Conservation (phyloP, 225 moss, liverwort and hornwort species). For the Asterella californica region DNA sequence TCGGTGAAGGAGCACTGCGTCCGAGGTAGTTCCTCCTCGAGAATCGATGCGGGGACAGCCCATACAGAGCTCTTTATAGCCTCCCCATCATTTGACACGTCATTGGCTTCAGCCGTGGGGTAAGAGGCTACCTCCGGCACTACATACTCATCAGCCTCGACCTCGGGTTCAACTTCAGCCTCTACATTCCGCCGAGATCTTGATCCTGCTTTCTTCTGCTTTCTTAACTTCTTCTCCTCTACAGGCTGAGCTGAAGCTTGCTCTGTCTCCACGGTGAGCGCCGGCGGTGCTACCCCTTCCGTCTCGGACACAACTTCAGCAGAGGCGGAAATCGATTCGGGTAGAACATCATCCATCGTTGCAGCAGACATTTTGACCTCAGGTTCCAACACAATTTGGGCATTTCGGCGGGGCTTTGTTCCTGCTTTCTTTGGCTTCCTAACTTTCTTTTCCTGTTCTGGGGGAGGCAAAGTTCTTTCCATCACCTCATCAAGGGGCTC, state of each 20-base stretch:
- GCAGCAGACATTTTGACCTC: neutral
- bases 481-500: neutral
- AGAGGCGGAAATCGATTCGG: neutral
- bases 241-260: neutral
- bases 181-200: conserved; percentile 6
- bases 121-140: neutral
- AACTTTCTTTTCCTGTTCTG: neutral
- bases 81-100: neutral
- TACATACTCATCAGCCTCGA: neutral
- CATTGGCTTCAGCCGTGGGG: neutral
- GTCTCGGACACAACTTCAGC: neutral
- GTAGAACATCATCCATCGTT: neutral
- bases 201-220: neutral
- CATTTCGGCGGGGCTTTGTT: neutral
- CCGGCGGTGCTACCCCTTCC: neutral
- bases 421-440: neutral
- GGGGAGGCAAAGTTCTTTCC: neutral
- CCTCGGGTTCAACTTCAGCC: neutral
- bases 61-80: neutral
- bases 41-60: neutral
- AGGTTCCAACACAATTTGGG: no score
- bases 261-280: neutral
- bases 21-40: neutral
- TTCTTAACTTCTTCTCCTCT: neutral
- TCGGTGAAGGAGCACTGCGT: neutral